Evolutionary conservation across 2,329 filamentous ascomycete genomes (phyloP), one percentile per base, ranked within the genome.

Genomic region (Daldinia sp.): DNA sequence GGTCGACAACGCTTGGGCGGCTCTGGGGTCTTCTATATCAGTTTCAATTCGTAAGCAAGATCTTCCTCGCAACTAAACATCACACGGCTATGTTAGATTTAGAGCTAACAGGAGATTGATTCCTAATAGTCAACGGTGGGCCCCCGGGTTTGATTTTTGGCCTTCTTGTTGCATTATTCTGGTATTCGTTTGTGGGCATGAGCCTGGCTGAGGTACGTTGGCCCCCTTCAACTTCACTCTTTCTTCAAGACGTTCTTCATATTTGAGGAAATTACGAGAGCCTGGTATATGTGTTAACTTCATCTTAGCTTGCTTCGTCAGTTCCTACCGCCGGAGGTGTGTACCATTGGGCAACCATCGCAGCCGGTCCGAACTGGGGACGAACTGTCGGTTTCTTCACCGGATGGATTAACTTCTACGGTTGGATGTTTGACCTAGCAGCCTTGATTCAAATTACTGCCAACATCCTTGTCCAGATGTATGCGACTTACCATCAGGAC

Each of bases 1-100:
- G 1, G 84, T 87, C 21, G 87, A 88, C 73, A 89, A 88, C 69
- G 86, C 87, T 15, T 90, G 87, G 87, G 82, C 87, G 55, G 85
- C 86, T 4, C 77, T 89, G 61, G 87, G 86, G 55, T 87, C 87
- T 10, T 87, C 85, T 54, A 81, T 89, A 35, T 82, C 82, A 3
- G 78, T 87, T 47, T 81, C 80, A 4, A 81, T 85, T 35, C 74
- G 78, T 81, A 74, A 71, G 78, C 66, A 29, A 4, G 17, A 43
- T 48, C 21, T 4, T 29, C 27, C 15, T 6, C 19, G 10, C 6
- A 55, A 32, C 27, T 15, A n/a, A 25, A 61, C 27, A 34, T 27
- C n/a, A n/a, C n/a, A n/a, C n/a, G n/a, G n/a, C n/a, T n/a, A 13
- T 56, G 47, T 37, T 41, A 10, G 5, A 34, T 29, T 54, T 57